Evolutionary conservation across 768 basidiomycete species (phyloP).

Genomic region (Russula compacta): DNA sequence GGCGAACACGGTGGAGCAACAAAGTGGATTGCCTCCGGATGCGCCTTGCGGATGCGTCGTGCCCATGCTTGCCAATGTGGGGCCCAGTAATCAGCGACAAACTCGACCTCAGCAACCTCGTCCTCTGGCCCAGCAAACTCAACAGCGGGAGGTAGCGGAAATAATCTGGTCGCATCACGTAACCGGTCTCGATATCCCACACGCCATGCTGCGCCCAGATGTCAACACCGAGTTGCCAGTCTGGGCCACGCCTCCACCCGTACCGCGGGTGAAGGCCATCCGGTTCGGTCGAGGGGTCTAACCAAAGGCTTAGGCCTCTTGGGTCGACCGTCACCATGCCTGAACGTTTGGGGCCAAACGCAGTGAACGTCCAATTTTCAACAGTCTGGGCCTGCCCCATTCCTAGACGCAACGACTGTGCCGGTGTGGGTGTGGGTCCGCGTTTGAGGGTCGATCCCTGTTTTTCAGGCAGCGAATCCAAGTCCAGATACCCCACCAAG

Average conservation of each 20-base stretch:
- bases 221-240: conserved; percentile 71
- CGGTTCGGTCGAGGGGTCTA: conserved; percentile 41
- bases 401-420: conserved; percentile 75
- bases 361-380: conserved; percentile 73
- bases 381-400: conserved; percentile 81
- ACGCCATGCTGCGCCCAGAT: conserved; percentile 86
- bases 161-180: conserved; percentile 63
- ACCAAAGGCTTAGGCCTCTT: conserved; percentile 71
- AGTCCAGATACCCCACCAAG: conserved; percentile 58
- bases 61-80: conserved; percentile 56
- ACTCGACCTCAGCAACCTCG: conserved; percentile 40
- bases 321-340: conserved; percentile 83
- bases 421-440: conserved; percentile 78
- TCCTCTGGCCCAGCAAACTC: conserved; percentile 24
- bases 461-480: conserved; percentile 50
- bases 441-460: conserved; percentile 75
- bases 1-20: conserved; percentile 88
- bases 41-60: conserved; percentile 48
- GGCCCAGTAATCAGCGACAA: conserved; percentile 72
- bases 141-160: conserved; percentile 41
- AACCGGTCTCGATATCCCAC: conserved; percentile 71
- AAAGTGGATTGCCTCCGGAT: conserved; percentile 83
- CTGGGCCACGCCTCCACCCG: conserved; percentile 72
- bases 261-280: conserved; percentile 57
- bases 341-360: conserved; percentile 63